phyloP scores from a whole-genome alignment of 306 rosid species.

The Ormosia emarginata region DNA sequence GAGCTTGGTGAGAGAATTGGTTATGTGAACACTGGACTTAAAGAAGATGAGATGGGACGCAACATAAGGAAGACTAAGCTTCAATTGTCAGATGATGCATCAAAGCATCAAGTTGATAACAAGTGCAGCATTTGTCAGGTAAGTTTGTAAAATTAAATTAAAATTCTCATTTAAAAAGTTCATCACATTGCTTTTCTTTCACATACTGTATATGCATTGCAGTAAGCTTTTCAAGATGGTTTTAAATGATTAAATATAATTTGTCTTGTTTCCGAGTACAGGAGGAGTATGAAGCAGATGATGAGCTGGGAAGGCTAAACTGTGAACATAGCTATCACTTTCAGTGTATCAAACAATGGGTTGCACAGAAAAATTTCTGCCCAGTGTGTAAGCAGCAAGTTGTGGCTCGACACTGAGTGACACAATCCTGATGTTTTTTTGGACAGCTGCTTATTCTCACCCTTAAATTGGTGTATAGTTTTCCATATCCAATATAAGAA shows the following conservation, averaged over 20 bases:
- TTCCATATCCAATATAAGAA: slow-evolving; percentile 33
- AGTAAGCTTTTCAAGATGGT: background rate
- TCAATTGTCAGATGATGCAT: slow-evolving; percentile 29
- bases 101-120: slow-evolving; percentile 48
- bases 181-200: background rate
- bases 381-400: slow-evolving; percentile 87
- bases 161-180: background rate
- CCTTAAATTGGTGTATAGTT: slow-evolving; percentile 61
- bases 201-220: background rate
- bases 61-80: slow-evolving; percentile 56
- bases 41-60: slow-evolving; percentile 64
- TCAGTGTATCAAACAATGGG: slow-evolving; percentile 82
- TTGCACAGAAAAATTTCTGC: slow-evolving; percentile 73
- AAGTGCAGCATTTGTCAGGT: slow-evolving; percentile 96
- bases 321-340: slow-evolving; percentile 79
- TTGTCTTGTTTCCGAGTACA: slow-evolving; percentile 25
- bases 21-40: slow-evolving; percentile 79
- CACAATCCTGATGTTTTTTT: background rate
- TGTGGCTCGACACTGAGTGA: slow-evolving; percentile 38
- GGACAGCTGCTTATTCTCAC: slow-evolving; percentile 14
- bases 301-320: slow-evolving; percentile 77
- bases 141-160: slow-evolving; percentile 7
- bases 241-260: background rate
- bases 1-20: slow-evolving; percentile 93
- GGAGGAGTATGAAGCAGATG: slow-evolving; percentile 86